phyloP scores from a whole-genome alignment of 352 stramenopile genomes.

The Phytopythium litorale region DNA sequence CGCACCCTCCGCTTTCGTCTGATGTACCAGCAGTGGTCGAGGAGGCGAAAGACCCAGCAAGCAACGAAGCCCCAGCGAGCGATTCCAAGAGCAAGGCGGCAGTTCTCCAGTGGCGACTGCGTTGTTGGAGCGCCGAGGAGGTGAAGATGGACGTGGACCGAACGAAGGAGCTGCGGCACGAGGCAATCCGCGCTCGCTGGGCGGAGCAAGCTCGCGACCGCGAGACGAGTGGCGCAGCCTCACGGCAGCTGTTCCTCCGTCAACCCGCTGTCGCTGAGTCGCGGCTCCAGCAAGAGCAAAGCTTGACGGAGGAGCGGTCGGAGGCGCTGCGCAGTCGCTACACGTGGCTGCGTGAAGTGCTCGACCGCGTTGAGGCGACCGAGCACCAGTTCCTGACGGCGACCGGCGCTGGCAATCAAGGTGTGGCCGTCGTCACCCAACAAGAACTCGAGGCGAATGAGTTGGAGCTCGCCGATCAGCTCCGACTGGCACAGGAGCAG shows the following conservation, averaged over 20 bases:
- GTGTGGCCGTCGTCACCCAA: background rate
- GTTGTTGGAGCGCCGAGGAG: constrained; percentile 57
- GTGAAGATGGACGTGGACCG: constrained; percentile 59
- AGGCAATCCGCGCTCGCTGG: constrained; percentile 49
- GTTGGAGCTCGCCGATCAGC: constrained; percentile 24
- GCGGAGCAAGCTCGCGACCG: constrained; percentile 47
- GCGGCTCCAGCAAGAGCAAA: constrained; percentile 32
- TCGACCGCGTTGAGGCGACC: background rate
- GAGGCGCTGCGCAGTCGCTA: constrained; percentile 30
- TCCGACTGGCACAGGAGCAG: constrained; percentile 18
- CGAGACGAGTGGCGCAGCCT: constrained; percentile 49
- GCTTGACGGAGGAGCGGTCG: constrained; percentile 43
- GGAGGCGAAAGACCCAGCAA: constrained; percentile 9
- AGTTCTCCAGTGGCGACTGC: constrained; percentile 39
- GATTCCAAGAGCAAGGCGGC: constrained; percentile 1
- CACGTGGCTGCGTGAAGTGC: constrained; percentile 29
- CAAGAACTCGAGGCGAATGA: constrained; percentile 28
- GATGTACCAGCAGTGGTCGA: background rate
- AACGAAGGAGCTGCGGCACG: constrained; percentile 43
- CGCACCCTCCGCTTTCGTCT: background rate
- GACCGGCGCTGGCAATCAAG: background rate
- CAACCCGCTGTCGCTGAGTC: constrained; percentile 34
- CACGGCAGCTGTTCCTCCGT: constrained; percentile 42
- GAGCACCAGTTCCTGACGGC: background rate
- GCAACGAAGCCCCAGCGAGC: background rate